Base-by-base conservation (phyloP, 2,329 filamentous ascomycete genomes). In the Microdochium bolleyi region DNA sequence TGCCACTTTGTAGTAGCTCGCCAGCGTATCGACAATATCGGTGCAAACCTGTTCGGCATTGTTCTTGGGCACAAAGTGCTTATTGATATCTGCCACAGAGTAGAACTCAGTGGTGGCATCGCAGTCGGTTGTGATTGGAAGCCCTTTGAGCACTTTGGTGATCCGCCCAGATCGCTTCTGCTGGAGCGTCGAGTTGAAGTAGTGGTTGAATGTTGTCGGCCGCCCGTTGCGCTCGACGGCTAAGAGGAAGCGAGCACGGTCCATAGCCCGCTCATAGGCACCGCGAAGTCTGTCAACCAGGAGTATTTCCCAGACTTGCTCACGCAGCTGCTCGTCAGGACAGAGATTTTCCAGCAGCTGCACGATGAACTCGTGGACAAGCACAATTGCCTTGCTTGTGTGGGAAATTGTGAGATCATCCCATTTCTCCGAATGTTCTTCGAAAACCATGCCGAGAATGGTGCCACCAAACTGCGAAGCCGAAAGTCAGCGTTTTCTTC, bases 361-460 rank as follows among this genome's bases (percentile, higher is more conserved):
- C 2, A 54, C 50, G 50, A 83, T 77, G 61, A 80, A 86, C 2
- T 65, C 53, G 48, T 86, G 80, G 0, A 83, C 73, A 0, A 77
- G 53, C 0, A 68, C 51, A 4, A 85, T 76, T 2, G 75, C 66
- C 24, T 78, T 73, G 54, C 73, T 74, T 4, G 82, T 67, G 54
- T 84, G 80, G 0, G 67, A 69, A 0, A 71, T 53, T 0, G 76
- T 71, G 1, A 86, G 60, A 0, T 54, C 49, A 0, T 67, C 58
- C 83, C 83, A 85, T 16, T 78, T 81, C 13, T 58, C 55, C 0
- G 80, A 74, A 53, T 85, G 81, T 32, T 75, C 72, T 27, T 73
- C 72, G 62, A 85, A 82, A 0, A 70, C 65, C 0, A 61, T 67
- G 0, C 70, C 63, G 0, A 84, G 60, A 14, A 82, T 55, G 0